Evolutionary conservation across 768 basidiomycete genomes (phyloP), one percentile per base, ranked within the genome.

Genomic region (Mycena olivaceomarginata): DNA sequence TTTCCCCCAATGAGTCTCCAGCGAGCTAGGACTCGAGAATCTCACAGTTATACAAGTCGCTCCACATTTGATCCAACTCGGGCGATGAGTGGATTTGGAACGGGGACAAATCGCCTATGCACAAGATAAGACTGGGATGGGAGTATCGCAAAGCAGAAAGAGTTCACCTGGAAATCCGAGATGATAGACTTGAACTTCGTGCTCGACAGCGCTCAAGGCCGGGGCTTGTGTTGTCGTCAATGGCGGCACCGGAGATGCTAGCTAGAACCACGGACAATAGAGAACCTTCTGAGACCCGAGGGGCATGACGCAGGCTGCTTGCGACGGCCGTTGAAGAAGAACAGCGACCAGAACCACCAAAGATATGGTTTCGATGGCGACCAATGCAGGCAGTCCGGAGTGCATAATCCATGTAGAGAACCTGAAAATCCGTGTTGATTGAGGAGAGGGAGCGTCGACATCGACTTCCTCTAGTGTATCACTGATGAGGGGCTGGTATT

Each of bases 11-110:
- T 74, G 4, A 12, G 22, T 46, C n/a, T 20, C 40, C 12, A 45
- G 41, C 41, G 9, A 45, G 15, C 8, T 8, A 2, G 4, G 10
- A 25, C 16, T 22, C 0, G 48, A 53, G 13, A 51, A 20, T 31
- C 22, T 46, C 13, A 77, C 76, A 63, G 43, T 74, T 77, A 41
- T 77, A 77, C 4, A 77, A 39, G 43, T 77, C 67, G 41, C 62
- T 74, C 76, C 76, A 77, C 48, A 65, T 57, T 51, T 73, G 18
- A 46, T 73, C 72, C 5, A 77, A 39, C 11, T 22, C 22, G 11
- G 67, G 66, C 8, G 71, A 73, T 3, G 72, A 48, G 7, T 53
- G 69, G 25, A 71, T 60, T 71, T 76, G 75, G 65, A 71, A 76
- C 16, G 75, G 75, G 25, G 75, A 76, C 20, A 76, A 39, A 20